A percentile compares a stretch with the other conserved stretches of the same genome.
Evolutionary conservation across 495 filamentous ascomycete species (phyloP).

Genomic region (Aspergillus heteromorphus): DNA sequence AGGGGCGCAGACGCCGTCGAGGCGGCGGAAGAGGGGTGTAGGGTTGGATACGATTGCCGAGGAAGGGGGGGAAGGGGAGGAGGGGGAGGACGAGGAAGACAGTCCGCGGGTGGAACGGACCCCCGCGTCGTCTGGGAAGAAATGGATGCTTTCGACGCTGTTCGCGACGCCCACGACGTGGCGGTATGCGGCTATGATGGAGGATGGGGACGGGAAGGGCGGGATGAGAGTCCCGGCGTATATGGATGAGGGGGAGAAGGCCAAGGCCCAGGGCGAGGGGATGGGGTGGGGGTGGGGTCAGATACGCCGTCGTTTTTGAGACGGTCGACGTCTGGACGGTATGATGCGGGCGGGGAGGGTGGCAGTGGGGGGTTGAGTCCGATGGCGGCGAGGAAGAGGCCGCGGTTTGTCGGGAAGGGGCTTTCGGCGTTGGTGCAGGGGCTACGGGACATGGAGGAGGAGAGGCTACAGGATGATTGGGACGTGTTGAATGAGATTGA

Average conservation of each 20-base stretch:
- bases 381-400: conserved; percentile 50
- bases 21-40: conserved; percentile 17
- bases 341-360: conserved; percentile 13
- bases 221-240: conserved; percentile 2
- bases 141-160: conserved; percentile 51
- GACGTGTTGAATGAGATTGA: conserved; percentile 82
- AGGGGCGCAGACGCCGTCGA: conserved; percentile 39
- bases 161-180: conserved; percentile 60
- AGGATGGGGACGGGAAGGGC: conserved; percentile 14
- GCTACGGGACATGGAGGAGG: conserved; percentile 73
- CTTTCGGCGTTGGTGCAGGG: conserved; percentile 75
- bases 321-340: conserved; percentile 40
- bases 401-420: conserved; percentile 62
- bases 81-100: conserved; percentile 29
- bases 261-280: conserved; percentile 10
- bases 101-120: conserved; percentile 47
- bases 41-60: conserved; percentile 27
- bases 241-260: conserved; percentile 19
- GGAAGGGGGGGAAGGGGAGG: conserved; percentile 28
- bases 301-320: conserved; percentile 74
- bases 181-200: conserved; percentile 42
- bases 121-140: conserved; percentile 57
- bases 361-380: conserved; percentile 32
- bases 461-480: conserved; percentile 69
- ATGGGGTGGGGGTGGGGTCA: too few species aligned